Conservation (phyloP, 2,329 filamentous ascomycete genomes). For the Fusarium subglutinans region DNA sequence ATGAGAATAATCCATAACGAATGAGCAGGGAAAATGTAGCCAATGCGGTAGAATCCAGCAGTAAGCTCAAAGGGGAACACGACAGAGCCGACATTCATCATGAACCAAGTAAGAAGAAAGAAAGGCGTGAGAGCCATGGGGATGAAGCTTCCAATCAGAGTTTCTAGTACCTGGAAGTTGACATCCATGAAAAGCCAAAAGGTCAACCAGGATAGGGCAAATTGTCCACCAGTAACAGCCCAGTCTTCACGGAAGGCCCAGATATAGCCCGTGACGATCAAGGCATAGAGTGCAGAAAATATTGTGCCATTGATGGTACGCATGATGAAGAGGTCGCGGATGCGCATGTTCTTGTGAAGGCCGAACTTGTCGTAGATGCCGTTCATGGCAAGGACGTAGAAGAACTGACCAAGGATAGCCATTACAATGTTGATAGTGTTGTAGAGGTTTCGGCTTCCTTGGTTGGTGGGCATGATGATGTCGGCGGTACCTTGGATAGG, state of each 20-base stretch:
- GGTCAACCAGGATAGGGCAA: conserved; percentile 42
- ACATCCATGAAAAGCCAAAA: conserved; percentile 54
- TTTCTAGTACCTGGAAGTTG: conserved; percentile 55
- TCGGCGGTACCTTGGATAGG: conserved; percentile 44
- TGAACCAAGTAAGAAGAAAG: conserved; percentile 54
- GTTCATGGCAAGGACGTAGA: conserved; percentile 42
- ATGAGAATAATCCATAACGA: conserved; percentile 48
- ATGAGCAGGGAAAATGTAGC: conserved; percentile 50
- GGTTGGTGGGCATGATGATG: conserved; percentile 47
- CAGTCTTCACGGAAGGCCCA: conserved; percentile 57
- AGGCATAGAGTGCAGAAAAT: conserved; percentile 49
- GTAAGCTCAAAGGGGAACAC: conserved; percentile 51
- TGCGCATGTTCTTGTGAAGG: conserved; percentile 21
- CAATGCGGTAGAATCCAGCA: conserved; percentile 52
- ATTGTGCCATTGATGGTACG: conserved; percentile 42
- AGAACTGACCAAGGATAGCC: conserved; percentile 46
- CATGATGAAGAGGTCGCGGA: conserved; percentile 41
- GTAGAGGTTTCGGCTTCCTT: conserved; percentile 47
- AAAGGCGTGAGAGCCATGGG: conserved; percentile 52
- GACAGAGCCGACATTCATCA: conserved; percentile 51
- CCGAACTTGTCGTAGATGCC: conserved; percentile 35
- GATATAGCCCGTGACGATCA: conserved; percentile 52
- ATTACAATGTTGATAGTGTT: conserved; percentile 54
- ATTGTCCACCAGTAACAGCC: conserved; percentile 47
- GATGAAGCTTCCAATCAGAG: conserved; percentile 36